Evolutionary conservation across 108 stramenopile genomes (phyloP).

Genomic region (Nitzschia sp.): DNA sequence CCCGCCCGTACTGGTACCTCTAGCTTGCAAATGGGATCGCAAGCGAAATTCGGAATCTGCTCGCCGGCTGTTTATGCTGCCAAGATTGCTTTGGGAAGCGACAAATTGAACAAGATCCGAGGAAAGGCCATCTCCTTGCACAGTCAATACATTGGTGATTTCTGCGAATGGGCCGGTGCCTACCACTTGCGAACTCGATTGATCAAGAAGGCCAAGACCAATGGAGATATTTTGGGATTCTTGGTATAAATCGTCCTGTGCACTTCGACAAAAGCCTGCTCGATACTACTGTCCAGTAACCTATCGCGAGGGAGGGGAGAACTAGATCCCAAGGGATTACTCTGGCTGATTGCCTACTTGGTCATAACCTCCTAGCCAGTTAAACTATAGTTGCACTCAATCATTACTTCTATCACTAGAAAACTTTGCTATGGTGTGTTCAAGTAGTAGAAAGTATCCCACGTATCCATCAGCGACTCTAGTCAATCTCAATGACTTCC

Average conservation of each 20-base stretch:
- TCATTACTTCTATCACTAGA: too few relatives aligned
- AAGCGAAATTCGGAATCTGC: conserved; percentile 96
- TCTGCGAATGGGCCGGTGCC: conserved; percentile 90
- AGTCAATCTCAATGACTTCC: conserved; percentile 61
- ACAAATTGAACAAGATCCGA: conserved; percentile 82
- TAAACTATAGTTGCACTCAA: too few relatives aligned
- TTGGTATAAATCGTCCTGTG: conserved; percentile 75
- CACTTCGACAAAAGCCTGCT: neutral
- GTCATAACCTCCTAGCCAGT: too few relatives aligned
- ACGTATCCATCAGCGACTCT: too few relatives aligned
- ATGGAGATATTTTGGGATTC: conserved; percentile 96
- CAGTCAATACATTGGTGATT: conserved; percentile 91
- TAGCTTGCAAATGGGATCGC: conserved; percentile 68
- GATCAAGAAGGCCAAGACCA: conserved; percentile 93
- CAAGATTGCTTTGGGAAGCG: conserved; percentile 84
- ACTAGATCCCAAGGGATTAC: too few relatives aligned
- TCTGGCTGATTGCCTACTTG: too few relatives aligned
- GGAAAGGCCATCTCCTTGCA: conserved; percentile 94
- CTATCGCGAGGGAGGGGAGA: too few relatives aligned
- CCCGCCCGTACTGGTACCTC: conserved; percentile 30
- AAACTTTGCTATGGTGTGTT: too few relatives aligned
- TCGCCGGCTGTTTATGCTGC: conserved; percentile 96
- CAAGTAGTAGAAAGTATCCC: too few relatives aligned
- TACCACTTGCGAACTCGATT: conserved; percentile 88
- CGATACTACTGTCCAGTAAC: neutral